Evolutionary conservation across 2,329 filamentous ascomycete genomes (phyloP).

Genomic region (Delphinella strobiligena): DNA sequence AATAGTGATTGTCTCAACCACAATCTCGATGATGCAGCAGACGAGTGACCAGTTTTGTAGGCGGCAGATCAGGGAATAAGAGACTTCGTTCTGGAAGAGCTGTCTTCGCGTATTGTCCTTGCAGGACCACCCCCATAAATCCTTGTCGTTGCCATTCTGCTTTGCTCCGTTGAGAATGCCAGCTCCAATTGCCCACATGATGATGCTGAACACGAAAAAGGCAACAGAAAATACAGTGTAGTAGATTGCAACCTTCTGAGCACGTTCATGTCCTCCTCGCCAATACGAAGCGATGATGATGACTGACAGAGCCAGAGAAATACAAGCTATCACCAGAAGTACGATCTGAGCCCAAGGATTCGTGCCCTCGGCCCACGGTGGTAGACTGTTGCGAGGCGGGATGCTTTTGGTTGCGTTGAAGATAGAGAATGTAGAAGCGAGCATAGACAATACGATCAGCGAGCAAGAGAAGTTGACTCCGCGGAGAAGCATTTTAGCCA

Average conservation of each 20-base stretch:
- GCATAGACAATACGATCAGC: conserved; percentile 83
- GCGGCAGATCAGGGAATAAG: conserved; percentile 85
- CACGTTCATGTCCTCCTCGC: conserved; percentile 73
- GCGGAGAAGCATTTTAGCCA: conserved; percentile 91
- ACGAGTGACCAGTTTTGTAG: conserved; percentile 92
- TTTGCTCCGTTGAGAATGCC: conserved; percentile 71
- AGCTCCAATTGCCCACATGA: conserved; percentile 85
- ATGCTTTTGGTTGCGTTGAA: conserved; percentile 79
- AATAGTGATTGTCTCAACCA: conserved; percentile 85
- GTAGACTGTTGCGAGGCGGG: conserved; percentile 64
- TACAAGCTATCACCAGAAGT: conserved; percentile 63
- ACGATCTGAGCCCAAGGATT: conserved; percentile 82
- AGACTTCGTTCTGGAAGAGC: conserved; percentile 66
- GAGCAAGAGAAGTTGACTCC: conserved; percentile 95
- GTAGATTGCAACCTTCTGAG: conserved; percentile 88
- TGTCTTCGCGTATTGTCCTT: conserved; percentile 71
- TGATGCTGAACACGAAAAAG: conserved; percentile 85
- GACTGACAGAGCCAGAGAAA: conserved; percentile 71
- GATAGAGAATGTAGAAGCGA: conserved; percentile 77
- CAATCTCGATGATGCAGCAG: conserved; percentile 93
- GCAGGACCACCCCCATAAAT: conserved; percentile 98
- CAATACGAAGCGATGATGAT: conserved; percentile 76
- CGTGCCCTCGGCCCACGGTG: conserved; percentile 71
- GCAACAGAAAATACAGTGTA: conserved; percentile 88
- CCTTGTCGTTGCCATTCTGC: conserved; percentile 61